These are phyloP conservation scores for Prunus fruticosa DNA, from an alignment of 306 rosid genomes.

Conservation along the genomic window DNA sequence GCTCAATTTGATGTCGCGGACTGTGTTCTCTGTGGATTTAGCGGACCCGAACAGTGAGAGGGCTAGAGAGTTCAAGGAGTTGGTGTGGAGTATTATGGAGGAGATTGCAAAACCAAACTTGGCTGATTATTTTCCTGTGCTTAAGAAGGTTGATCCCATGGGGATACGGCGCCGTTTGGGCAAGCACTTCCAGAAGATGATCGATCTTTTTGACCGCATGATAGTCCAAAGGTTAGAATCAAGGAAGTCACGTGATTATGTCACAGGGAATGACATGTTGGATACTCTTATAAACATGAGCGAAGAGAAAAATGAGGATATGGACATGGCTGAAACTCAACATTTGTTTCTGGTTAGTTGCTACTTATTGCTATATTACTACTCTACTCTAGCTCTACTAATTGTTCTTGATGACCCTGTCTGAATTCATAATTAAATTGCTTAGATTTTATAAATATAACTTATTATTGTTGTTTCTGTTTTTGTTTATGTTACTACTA, in stretches of 20 bases:
- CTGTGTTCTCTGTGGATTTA: constrained; percentile 25
- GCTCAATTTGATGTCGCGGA: constrained; percentile 29
- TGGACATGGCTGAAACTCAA: too few species aligned
- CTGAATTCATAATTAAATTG: too few species aligned
- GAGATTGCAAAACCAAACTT: not conserved
- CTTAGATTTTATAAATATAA: too few species aligned
- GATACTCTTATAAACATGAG: not conserved
- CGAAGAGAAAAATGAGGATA: not conserved
- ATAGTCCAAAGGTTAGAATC: not conserved
- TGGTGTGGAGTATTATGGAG: not conserved
- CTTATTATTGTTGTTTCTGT: too few species aligned
- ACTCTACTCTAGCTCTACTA: not conserved
- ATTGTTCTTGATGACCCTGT: too few species aligned
- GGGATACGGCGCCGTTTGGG: too few species aligned
- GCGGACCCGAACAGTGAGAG: constrained; percentile 1
- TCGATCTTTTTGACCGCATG: not conserved
- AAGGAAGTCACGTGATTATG: not conserved
- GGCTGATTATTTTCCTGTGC: too few species aligned
- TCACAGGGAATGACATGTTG: not conserved
- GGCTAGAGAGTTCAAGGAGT: constrained; percentile 18
- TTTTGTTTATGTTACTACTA: too few species aligned
- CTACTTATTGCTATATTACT: too few species aligned
- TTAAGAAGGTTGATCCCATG: too few species aligned
- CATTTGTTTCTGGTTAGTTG: not conserved
- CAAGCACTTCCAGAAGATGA: too few species aligned